A percentile compares a stretch with the other conserved stretches of the same genome.
Evolutionary conservation across 257 asterid genomes (phyloP).

Genomic region (Ballota nigra): DNA sequence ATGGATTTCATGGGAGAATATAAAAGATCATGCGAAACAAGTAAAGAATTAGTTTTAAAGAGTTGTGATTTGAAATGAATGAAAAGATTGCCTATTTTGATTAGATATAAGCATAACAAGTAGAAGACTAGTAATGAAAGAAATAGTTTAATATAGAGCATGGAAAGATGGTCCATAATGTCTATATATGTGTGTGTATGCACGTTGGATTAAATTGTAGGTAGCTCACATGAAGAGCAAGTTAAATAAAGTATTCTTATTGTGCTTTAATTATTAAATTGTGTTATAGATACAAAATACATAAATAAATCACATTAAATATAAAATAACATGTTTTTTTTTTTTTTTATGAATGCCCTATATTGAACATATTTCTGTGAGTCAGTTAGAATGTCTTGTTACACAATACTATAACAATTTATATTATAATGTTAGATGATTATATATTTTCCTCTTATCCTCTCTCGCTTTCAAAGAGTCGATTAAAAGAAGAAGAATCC

Average conservation of each 20-base stretch:
- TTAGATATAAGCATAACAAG: constrained; percentile 18
- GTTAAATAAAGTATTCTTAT: neutral
- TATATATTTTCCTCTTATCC: too few species aligned
- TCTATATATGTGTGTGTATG: neutral
- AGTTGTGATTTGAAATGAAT: constrained; percentile 21
- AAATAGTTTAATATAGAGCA: constrained; percentile 35
- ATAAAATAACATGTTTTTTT: too few species aligned
- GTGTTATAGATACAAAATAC: too few species aligned
- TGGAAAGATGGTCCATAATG: constrained; percentile 40
- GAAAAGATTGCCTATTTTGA: constrained; percentile 48
- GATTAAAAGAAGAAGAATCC: too few species aligned
- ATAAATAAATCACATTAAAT: too few species aligned
- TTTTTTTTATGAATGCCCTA: too few species aligned
- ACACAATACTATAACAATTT: too few species aligned
- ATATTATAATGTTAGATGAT: too few species aligned
- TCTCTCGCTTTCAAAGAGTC: too few species aligned
- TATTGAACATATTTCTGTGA: too few species aligned
- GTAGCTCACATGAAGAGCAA: constrained; percentile 40
- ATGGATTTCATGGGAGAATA: constrained; percentile 3
- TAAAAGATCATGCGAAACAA: constrained; percentile 6
- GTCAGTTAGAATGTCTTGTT: too few species aligned
- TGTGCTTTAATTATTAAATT: too few species aligned
- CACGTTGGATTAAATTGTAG: constrained; percentile 26
- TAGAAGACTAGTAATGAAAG: constrained; percentile 29
- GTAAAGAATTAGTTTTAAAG: constrained; percentile 16